These are phyloP conservation scores for Echinochloa phyllopogon DNA, from an alignment of 176 grass and related monocot species.

Conservation along the genomic window DNA sequence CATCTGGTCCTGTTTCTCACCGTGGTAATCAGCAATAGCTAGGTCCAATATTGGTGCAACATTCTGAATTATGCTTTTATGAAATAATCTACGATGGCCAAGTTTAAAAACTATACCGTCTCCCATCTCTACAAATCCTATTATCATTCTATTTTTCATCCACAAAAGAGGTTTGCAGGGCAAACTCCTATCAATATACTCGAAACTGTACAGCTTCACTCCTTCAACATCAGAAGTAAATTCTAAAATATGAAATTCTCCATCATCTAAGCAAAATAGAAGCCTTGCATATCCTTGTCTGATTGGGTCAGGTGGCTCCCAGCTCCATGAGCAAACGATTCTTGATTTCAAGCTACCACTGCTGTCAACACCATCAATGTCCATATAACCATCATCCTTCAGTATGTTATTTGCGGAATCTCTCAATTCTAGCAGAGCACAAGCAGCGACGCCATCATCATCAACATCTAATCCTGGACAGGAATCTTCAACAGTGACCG, in stretches of 20 bases:
- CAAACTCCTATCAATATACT: constrained; percentile 67
- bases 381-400: constrained; percentile 86
- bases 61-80: constrained; percentile 87
- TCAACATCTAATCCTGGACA: constrained; percentile 74
- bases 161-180: constrained; percentile 81
- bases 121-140: constrained; percentile 93
- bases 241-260: constrained; percentile 85
- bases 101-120: constrained; percentile 92
- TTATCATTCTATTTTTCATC: constrained; percentile 73
- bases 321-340: constrained; percentile 89
- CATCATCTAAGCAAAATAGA: constrained; percentile 83
- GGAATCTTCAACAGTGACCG: constrained; percentile 70
- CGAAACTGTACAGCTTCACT: constrained; percentile 63
- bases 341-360: constrained; percentile 62
- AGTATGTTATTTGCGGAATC: constrained; percentile 78
- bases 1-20: constrained; percentile 96
- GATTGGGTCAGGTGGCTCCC: constrained; percentile 67
- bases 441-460: constrained; percentile 92
- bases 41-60: constrained; percentile 95
- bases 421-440: constrained; percentile 91
- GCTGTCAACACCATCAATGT: constrained; percentile 74
- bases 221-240: constrained; percentile 71
- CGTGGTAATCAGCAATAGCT: constrained; percentile 82
- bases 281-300: constrained; percentile 61
- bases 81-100: constrained; percentile 63